Base-by-base conservation (phyloP, 2,329 filamentous ascomycete genomes). In the Pseudocercospora ulei region DNA sequence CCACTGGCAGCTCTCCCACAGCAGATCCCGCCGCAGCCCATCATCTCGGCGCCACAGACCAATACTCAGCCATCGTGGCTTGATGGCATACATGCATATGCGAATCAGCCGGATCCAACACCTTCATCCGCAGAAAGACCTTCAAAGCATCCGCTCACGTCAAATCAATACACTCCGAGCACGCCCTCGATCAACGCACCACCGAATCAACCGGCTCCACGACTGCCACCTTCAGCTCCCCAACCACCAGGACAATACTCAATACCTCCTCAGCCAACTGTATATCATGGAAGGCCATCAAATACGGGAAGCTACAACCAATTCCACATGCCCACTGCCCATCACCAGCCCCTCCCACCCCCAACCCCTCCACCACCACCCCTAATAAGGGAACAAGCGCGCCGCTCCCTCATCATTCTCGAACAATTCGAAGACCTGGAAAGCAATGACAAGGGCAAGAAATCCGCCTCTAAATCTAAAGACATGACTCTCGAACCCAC, bases 401-500 rank as follows among this genome's bases (percentile, higher is more conserved):
- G 49, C 30, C 56, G 57, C 12, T 48, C 50, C 19, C 50, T 59
- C 7, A 35, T 60, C 51, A 56, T 58, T 46, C 53, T 61, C 25
- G 48, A 52, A 30, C 47, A 58, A 9, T 58, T 62, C 41, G 51
- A 52, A 18, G 50, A 56, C 23, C 58, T 63, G 16, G 50, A 55
- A 26, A 46, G 31, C 41, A 19, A 45, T 9, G 48, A 48, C 12
- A 49, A 50, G 7, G 43, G 42, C 39, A 50, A 47, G 27, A 40
- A 48, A 39, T 24, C 47, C 28, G 29, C 43, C 9, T 26, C 47
- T 3, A 48, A 52, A 18, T 25, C 44, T 11, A 46, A 50, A 22
- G 44, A 48, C 29, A 35, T 35, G 17, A 30, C 49, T 69, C 45
- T 69, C 67, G 52, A 72, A 18, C 70, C 70, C 6, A 69, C 71